Evolutionary conservation across 1,284 basidiomycete species (phyloP).

Genomic region (Sporisorium graminicola): DNA sequence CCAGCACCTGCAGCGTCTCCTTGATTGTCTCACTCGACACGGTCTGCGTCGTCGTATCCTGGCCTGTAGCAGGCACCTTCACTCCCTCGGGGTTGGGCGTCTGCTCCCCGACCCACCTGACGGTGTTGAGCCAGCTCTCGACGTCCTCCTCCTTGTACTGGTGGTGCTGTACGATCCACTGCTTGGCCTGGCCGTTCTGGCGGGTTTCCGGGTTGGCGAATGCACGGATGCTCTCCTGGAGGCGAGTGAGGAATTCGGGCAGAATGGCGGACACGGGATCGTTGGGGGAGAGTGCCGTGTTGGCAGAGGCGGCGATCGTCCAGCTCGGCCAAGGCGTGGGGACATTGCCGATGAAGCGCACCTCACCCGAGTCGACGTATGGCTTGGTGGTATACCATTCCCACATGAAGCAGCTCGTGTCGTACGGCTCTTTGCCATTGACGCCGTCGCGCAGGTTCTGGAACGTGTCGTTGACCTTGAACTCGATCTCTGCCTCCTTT

Average conservation of each 20-base stretch:
- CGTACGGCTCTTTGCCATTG: constrained; percentile 72
- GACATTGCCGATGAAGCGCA: constrained; percentile 82
- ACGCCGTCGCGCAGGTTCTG: constrained; percentile 86
- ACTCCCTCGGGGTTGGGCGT: constrained; percentile 35
- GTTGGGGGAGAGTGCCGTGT: constrained; percentile 24
- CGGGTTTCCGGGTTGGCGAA: constrained; percentile 57
- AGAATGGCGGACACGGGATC: constrained; percentile 7
- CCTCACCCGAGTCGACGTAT: constrained; percentile 83
- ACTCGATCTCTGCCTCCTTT: constrained; percentile 40
- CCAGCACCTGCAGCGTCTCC: constrained; percentile 50
- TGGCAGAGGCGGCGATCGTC: constrained; percentile 71
- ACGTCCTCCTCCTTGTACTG: constrained; percentile 80
- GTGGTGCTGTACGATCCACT: constrained; percentile 52
- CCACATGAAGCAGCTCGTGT: constrained; percentile 76
- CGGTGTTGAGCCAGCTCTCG: constrained; percentile 72
- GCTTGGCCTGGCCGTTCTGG: constrained; percentile 14
- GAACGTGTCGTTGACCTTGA: constrained; percentile 67
- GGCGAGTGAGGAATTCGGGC: constrained; percentile 43
- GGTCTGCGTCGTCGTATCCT: constrained; percentile 46
- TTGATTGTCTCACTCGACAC: constrained; percentile 42
- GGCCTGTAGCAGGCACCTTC: constrained; percentile 36
- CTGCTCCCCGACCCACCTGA: constrained; percentile 62
- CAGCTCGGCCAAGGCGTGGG: constrained; percentile 97
- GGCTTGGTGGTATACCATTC: constrained; percentile 91
- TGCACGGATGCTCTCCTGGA: constrained; percentile 45